Conservation (phyloP, 495 filamentous ascomycete species). For the Penicillium daleae region DNA sequence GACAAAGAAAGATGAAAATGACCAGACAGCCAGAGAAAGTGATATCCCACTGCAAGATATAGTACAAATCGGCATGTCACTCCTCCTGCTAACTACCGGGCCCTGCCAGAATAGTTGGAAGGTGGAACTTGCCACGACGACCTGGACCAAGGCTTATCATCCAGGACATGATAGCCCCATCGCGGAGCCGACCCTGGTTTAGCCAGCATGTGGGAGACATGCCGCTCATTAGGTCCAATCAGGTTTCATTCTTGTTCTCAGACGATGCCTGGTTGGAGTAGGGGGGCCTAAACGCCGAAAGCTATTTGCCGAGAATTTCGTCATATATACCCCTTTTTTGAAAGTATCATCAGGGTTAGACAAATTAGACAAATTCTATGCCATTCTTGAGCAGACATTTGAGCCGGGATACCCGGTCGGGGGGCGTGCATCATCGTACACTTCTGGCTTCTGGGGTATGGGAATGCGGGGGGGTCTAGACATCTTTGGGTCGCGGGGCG, state of each 20-base stretch:
- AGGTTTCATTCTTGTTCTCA: neutral
- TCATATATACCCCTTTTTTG: neutral
- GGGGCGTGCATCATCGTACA: neutral
- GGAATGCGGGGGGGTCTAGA: slow-evolving; percentile 1
- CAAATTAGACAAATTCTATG: neutral
- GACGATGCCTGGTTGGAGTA: neutral
- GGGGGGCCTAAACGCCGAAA: slow-evolving; percentile 1
- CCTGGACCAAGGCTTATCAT: slow-evolving; percentile 5
- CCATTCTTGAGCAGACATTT: neutral
- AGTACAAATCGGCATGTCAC: slow-evolving; percentile 11
- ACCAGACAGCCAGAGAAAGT: neutral
- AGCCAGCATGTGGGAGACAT: neutral
- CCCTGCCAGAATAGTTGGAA: neutral
- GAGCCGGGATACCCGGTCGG: neutral
- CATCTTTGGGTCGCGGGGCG: slow-evolving; percentile 1
- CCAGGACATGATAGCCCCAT: neutral
- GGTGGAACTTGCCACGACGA: slow-evolving; percentile 3
- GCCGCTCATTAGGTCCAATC: neutral
- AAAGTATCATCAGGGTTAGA: neutral
- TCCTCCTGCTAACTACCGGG: slow-evolving; percentile 7
- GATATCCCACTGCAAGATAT: neutral
- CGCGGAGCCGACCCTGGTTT: neutral
- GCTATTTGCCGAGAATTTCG: neutral
- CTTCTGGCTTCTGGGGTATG: neutral
- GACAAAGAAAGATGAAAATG: neutral